These are phyloP conservation scores for Axilococcus clingmanii DNA, from an alignment of 139 green algal genomes.

Conservation along the genomic window DNA sequence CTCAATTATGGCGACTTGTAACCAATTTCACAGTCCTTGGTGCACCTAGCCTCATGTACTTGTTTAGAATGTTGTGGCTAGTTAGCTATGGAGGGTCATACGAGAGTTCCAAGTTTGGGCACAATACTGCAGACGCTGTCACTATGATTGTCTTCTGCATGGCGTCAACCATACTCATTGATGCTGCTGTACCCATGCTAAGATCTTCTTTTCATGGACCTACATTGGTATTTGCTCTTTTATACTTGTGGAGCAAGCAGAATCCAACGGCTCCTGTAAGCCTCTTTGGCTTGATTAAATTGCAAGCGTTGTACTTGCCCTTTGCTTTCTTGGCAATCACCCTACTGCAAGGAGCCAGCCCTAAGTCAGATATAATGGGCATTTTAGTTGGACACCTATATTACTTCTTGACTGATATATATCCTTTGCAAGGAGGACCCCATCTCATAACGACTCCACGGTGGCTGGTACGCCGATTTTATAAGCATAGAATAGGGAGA, in stretches of 20 bases:
- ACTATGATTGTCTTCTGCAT: conserved; percentile 13
- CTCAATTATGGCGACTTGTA: conserved; percentile 53
- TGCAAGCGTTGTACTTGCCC: conserved; percentile 49
- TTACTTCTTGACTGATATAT: conserved; percentile 23
- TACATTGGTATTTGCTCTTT: conserved; percentile 51
- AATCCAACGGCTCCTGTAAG: conserved; percentile 12
- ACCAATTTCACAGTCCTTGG: conserved; percentile 46
- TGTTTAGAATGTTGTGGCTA: conserved; percentile 42
- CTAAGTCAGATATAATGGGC: conserved; percentile 29
- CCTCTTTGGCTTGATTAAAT: conserved; percentile 40
- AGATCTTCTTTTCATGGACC: conserved; percentile 27
- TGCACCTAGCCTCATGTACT: conserved; percentile 18
- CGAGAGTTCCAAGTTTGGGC: conserved; percentile 31
- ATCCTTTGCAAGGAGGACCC: conserved; percentile 24
- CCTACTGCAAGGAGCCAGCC: conserved; percentile 31
- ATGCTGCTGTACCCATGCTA: conserved; percentile 29
- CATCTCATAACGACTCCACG: conserved; percentile 22
- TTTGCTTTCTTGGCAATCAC: conserved; percentile 41
- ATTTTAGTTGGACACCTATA: conserved; percentile 48
- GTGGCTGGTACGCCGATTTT: conserved; percentile 14
- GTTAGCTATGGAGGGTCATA: conserved; percentile 37
- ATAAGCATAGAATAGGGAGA: background rate
- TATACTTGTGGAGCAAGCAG: conserved; percentile 56
- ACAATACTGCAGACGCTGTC: conserved; percentile 24
- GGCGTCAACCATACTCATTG: conserved; percentile 8